Evolutionary conservation across 495 filamentous ascomycete genomes (phyloP).

Genomic region (Podospora anserina): DNA sequence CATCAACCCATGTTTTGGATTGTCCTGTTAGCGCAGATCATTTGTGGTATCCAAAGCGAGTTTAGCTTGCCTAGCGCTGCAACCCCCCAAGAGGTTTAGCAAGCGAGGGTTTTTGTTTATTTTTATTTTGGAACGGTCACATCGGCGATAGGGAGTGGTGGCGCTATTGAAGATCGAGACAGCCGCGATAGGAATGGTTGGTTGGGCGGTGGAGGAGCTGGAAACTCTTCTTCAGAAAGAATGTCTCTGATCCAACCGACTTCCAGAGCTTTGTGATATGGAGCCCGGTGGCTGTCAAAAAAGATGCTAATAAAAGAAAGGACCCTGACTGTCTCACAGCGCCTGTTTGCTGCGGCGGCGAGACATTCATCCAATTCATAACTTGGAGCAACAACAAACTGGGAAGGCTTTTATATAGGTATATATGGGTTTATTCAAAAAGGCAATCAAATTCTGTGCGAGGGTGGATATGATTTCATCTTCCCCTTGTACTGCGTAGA

Average conservation of each 20-base stretch:
- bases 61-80: background rate
- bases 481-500: background rate
- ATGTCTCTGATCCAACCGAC: background rate
- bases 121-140: background rate
- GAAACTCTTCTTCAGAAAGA: background rate
- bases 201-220: background rate
- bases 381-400: background rate
- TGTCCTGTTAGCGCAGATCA: background rate
- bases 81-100: background rate
- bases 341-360: background rate
- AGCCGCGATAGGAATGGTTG: background rate
- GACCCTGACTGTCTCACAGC: background rate
- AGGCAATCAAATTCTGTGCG: conserved; percentile 2
- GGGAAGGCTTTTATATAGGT: background rate
- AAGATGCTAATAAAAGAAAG: too few relatives aligned
- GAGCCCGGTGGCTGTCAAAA: too few relatives aligned
- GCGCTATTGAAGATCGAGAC: background rate
- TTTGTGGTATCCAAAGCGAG: background rate
- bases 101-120: background rate
- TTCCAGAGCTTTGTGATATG: background rate
- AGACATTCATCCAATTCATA: background rate
- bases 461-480: conserved; percentile 10
- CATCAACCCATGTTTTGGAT: conserved; percentile 1
- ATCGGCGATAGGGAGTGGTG: background rate
- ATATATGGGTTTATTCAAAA: background rate